phyloP scores from a whole-genome alignment of 768 basidiomycete species.

The Crassisporium funariophilum region DNA sequence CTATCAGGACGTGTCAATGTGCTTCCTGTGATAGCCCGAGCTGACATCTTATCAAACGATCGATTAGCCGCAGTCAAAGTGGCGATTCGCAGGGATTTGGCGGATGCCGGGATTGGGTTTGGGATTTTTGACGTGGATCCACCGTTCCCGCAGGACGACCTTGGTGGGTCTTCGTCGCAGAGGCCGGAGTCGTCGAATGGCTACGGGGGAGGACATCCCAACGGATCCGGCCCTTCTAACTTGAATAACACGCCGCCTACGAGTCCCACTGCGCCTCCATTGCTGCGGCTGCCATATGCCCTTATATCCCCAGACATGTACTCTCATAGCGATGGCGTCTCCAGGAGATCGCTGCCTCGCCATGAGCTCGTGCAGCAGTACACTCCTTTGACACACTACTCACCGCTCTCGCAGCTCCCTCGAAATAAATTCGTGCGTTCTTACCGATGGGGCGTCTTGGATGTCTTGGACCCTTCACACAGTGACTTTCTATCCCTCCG shows the following conservation, averaged over 20 bases:
- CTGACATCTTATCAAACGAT: conserved; percentile 81
- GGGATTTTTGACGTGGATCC: conserved; percentile 83
- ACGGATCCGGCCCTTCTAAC: conserved; percentile 48
- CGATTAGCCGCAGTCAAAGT: conserved; percentile 78
- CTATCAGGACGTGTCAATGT: conserved; percentile 85
- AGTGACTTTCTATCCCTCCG: conserved; percentile 81
- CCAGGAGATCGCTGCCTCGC: conserved; percentile 56
- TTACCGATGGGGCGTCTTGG: conserved; percentile 85
- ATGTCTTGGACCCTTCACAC: conserved; percentile 77
- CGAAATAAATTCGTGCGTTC: conserved; percentile 68
- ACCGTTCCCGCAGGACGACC: conserved; percentile 40
- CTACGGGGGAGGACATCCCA: conserved; percentile 45
- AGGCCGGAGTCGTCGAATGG: conserved; percentile 57
- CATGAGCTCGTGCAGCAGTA: conserved; percentile 77
- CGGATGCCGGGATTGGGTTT: conserved; percentile 84
- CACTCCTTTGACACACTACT: conserved; percentile 55
- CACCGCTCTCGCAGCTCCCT: conserved; percentile 45
- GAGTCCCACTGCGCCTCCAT: conserved; percentile 61
- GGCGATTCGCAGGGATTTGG: conserved; percentile 79
- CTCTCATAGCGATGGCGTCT: conserved; percentile 81
- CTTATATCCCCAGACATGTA: conserved; percentile 83
- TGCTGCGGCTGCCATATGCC: conserved; percentile 77
- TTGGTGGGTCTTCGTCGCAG: conserved; percentile 33
- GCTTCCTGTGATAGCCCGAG: conserved; percentile 81
- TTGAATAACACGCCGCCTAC: conserved; percentile 64